Percentiles rank a stretch among this genome's conserved stretches.
These are phyloP conservation scores for Pseudodiploospora longispora DNA, from an alignment of 2,329 filamentous ascomycete genomes.

Conservation along the genomic window DNA sequence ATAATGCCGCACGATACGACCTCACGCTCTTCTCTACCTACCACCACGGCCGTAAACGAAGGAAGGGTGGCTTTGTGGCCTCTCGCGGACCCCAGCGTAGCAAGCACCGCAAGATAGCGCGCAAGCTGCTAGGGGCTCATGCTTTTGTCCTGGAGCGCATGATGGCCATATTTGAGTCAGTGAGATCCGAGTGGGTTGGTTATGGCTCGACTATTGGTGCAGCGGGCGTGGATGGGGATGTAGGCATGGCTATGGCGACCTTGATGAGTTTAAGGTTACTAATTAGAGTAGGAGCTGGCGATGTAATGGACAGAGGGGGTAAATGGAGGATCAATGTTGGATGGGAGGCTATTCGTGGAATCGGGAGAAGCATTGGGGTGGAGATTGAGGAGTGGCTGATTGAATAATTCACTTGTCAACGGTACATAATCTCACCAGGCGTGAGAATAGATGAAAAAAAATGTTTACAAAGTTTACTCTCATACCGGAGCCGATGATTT, in stretches of 20 bases:
- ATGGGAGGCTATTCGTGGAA: constrained; percentile 64
- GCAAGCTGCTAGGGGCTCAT: constrained; percentile 68
- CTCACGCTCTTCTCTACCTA: constrained; percentile 68
- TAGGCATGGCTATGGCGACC: constrained; percentile 61
- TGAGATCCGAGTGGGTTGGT: constrained; percentile 47
- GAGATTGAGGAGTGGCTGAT: constrained; percentile 71
- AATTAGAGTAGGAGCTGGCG: constrained; percentile 53
- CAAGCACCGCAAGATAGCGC: constrained; percentile 64
- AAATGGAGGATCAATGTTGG: constrained; percentile 73
- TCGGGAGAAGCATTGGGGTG: constrained; percentile 68
- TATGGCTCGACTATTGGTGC: constrained; percentile 19
- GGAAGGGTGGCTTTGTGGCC: constrained; percentile 37
- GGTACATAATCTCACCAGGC: no score
- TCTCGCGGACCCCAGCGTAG: constrained; percentile 23
- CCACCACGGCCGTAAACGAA: constrained; percentile 40
- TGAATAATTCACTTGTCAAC: constrained; percentile 36
- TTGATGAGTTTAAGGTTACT: constrained; percentile 63
- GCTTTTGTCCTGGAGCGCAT: constrained; percentile 72
- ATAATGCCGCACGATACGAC: constrained; percentile 70
- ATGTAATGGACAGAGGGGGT: constrained; percentile 59
- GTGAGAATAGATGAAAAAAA: no score
- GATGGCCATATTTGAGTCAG: constrained; percentile 66
- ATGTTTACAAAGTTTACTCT: no score
- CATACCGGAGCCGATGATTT: no score
- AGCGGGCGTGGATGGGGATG: constrained; percentile 42